Conservation (phyloP, 1,284 basidiomycete genomes). For the Cutaneotrichosporon mucoides region DNA sequence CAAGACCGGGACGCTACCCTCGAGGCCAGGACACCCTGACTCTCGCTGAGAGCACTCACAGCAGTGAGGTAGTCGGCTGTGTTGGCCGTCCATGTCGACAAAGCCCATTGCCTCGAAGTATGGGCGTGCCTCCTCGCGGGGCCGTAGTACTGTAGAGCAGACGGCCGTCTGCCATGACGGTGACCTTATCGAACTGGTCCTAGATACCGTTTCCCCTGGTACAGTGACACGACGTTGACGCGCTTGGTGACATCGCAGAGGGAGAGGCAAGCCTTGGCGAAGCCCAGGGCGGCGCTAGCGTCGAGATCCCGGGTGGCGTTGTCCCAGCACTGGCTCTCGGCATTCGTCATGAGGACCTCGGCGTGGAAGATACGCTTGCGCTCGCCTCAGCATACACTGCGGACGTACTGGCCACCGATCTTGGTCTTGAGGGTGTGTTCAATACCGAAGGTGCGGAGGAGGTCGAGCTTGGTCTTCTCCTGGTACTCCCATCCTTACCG, state of each 20-base stretch:
- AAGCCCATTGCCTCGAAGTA: conserved; percentile 79
- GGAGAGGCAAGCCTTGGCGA: conserved; percentile 65
- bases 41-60: conserved; percentile 59
- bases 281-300: conserved; percentile 78
- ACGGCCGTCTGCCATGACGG: conserved; percentile 70
- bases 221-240: conserved; percentile 74
- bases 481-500: conserved; percentile 17
- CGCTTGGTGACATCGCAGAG: conserved; percentile 72
- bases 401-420: conserved; percentile 63
- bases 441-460: conserved; percentile 68
- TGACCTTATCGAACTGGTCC: conserved; percentile 56
- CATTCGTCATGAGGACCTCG: conserved; percentile 61
- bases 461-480: conserved; percentile 7
- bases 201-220: conserved; percentile 60
- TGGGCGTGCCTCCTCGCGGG: conserved; percentile 62
- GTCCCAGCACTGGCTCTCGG: conserved; percentile 65
- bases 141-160: conserved; percentile 83
- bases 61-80: conserved; percentile 59
- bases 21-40: conserved; percentile 54
- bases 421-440: conserved; percentile 55
- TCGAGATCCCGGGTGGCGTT: conserved; percentile 60
- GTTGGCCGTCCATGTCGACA: conserved; percentile 50
- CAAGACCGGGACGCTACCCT: conserved; percentile 51
- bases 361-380: conserved; percentile 66
- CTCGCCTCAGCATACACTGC: conserved; percentile 73